phyloP scores from a whole-genome alignment of 805 yeast species.

The Metschnikowia cubensis region DNA sequence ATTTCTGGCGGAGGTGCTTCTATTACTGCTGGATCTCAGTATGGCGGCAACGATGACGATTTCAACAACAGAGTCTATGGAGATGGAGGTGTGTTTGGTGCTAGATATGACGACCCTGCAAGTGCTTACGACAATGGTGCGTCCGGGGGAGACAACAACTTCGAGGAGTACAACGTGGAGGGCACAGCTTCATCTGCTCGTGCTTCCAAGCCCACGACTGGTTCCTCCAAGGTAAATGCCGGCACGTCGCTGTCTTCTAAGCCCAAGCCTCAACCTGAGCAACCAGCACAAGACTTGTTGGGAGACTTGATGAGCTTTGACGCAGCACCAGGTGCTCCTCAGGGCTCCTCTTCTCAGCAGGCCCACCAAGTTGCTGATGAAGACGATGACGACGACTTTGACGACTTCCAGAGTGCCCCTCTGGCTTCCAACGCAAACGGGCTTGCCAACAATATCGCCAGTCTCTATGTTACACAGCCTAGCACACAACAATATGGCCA shows the following conservation, averaged over 20 bases:
- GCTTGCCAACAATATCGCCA: slow-evolving; percentile 24
- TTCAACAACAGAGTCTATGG: slow-evolving; percentile 55
- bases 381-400: slow-evolving; percentile 72
- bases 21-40: slow-evolving; percentile 28
- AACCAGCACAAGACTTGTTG: slow-evolving; percentile 46
- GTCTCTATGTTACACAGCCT: slow-evolving; percentile 25
- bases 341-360: not conserved
- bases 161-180: slow-evolving; percentile 60
- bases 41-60: slow-evolving; percentile 45
- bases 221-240: slow-evolving; percentile 34
- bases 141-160: slow-evolving; percentile 37
- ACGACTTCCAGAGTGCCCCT: slow-evolving; percentile 75
- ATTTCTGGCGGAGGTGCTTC: slow-evolving; percentile 61
- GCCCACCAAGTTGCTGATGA: slow-evolving; percentile 33
- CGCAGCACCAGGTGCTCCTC: slow-evolving; percentile 14
- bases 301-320: slow-evolving; percentile 45
- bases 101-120: slow-evolving; percentile 58
- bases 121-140: slow-evolving; percentile 35
- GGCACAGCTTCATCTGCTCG: slow-evolving; percentile 15
- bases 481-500: slow-evolving; percentile 10
- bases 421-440: slow-evolving; percentile 20
- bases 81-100: slow-evolving; percentile 69
- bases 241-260: slow-evolving; percentile 24
- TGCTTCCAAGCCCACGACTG: slow-evolving; percentile 32
- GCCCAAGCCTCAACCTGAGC: slow-evolving; percentile 23